Conservation (phyloP, 2,329 filamentous ascomycete species). For the Dendryphion nanum region DNA sequence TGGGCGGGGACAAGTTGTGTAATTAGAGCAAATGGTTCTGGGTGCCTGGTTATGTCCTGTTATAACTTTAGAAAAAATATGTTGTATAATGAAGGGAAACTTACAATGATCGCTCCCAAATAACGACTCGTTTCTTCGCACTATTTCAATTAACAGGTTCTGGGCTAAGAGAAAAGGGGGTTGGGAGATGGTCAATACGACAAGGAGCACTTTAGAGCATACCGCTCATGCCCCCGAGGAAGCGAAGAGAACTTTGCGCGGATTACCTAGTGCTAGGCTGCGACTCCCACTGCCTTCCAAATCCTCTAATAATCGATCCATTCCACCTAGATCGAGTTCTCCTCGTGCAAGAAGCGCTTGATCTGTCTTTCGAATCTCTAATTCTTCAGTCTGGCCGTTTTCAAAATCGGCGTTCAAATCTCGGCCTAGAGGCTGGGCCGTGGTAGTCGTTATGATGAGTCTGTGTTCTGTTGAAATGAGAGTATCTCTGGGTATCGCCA, state of each 20-base stretch:
- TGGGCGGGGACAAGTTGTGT: too few relatives aligned
- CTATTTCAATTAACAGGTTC: too few relatives aligned
- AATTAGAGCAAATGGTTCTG: too few relatives aligned
- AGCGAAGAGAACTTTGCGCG: slow-evolving; percentile 36
- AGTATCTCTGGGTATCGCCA: slow-evolving; percentile 45
- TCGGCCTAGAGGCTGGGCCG: slow-evolving; percentile 29
- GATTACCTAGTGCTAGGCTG: slow-evolving; percentile 27
- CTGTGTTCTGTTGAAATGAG: slow-evolving; percentile 46
- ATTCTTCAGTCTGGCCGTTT: slow-evolving; percentile 27
- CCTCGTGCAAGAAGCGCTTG: slow-evolving; percentile 44
- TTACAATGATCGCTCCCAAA: too few relatives aligned
- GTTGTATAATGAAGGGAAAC: too few relatives aligned
- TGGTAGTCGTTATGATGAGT: slow-evolving; percentile 42
- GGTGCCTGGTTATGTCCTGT: too few relatives aligned
- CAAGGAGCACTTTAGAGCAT: too few relatives aligned
- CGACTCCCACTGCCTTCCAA: slow-evolving; percentile 26
- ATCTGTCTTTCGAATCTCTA: slow-evolving; percentile 34
- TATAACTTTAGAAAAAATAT: too few relatives aligned
- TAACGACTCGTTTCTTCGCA: too few relatives aligned
- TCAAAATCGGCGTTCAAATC: slow-evolving; percentile 28
- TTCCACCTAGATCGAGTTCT: slow-evolving; percentile 48
- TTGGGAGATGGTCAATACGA: too few relatives aligned
- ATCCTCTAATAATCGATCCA: slow-evolving; percentile 45
- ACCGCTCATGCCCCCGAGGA: slow-evolving; percentile 29
- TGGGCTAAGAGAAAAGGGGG: too few relatives aligned